A percentile compares a stretch with the other conserved stretches of the same genome.
Evolutionary conservation across 306 rosid genomes (phyloP).

Genomic region (Arachis hypogaea): DNA sequence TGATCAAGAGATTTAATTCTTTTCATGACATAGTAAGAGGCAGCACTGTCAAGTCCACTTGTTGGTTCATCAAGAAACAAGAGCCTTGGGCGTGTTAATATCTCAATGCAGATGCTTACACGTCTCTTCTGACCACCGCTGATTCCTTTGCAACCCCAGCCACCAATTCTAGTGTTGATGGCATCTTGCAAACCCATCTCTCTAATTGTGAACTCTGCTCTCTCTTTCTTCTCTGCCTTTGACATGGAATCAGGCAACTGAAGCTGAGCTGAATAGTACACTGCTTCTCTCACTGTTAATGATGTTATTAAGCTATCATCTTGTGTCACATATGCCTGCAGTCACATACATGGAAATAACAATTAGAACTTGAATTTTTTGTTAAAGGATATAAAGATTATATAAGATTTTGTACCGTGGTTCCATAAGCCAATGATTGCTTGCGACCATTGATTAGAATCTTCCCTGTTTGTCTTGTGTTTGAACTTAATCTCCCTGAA

Average conservation of each 20-base stretch:
- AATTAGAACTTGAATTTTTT: not conserved
- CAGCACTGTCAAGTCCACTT: constrained; percentile 64
- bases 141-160: constrained; percentile 34
- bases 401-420: not conserved
- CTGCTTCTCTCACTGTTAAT: constrained; percentile 51
- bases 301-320: constrained; percentile 45
- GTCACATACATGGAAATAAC: not conserved
- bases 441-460: constrained; percentile 35
- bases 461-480: constrained; percentile 12
- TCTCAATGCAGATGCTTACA: constrained; percentile 42
- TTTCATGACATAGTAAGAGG: constrained; percentile 60
- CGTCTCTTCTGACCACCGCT: constrained; percentile 43
- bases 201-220: constrained; percentile 37
- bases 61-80: constrained; percentile 41
- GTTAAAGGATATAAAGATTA: not conserved
- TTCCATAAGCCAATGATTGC: constrained; percentile 3
- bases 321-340: constrained; percentile 51
- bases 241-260: constrained; percentile 44
- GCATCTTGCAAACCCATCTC: constrained; percentile 45
- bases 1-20: constrained; percentile 42
- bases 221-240: constrained; percentile 35
- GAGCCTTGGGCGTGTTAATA: constrained; percentile 27
- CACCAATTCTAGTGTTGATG: constrained; percentile 40
- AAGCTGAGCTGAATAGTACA: constrained; percentile 55
- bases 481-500: constrained; percentile 42